Base-by-base conservation (phyloP, 805 yeast genomes). In the Wilhelminamyces savonicus region DNA sequence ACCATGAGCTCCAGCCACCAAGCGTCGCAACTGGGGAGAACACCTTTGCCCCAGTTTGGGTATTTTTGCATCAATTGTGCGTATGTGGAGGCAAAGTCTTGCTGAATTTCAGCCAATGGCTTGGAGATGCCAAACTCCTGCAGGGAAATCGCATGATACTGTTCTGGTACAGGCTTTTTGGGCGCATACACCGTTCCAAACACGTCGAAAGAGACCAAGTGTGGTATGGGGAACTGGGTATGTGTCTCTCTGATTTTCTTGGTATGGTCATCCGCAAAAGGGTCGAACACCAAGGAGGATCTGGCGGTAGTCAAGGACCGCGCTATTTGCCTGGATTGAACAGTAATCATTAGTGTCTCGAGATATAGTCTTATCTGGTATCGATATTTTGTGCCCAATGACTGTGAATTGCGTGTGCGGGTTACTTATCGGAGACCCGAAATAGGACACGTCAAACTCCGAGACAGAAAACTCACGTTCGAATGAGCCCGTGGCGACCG, bases 101-200 rank as follows among this genome's bases (percentile, higher is more conserved):
- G 17, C 21, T 35, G 40, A 16, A 57, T 50, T 4, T 50, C 39
- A 9, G 47, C 50, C 2, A 40, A 37, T 9, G 56, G 42, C 29
- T 54, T 50, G 6, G 36, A 44, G 4, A 74, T 36, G 1, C 76
- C 77, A 46, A 65, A 66, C 26, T 60, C 60, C 5, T 45, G 29
- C 12, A 29, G 21, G 0, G 76, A 75, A 4, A 77, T 65, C 3
- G 56, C 48, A 24, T 66, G 56, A 43, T 81, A 81, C 37, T 71
- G 78, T n/a, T 57, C 52, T 23, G 71, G 52, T 0, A 80, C 69
- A 0, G 82, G 73, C 17, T 54, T 54, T 13, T 58, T 61, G 3
- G 87, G 82, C 0, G 71, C 57, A 46, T 77, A 79, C 7, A 81
- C 49, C 0, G 88, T 81, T 24, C 74, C 77, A 53, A 77, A 81